Evolutionary conservation across 768 basidiomycete species (phyloP).

Genomic region (Trametes cinnabarina): DNA sequence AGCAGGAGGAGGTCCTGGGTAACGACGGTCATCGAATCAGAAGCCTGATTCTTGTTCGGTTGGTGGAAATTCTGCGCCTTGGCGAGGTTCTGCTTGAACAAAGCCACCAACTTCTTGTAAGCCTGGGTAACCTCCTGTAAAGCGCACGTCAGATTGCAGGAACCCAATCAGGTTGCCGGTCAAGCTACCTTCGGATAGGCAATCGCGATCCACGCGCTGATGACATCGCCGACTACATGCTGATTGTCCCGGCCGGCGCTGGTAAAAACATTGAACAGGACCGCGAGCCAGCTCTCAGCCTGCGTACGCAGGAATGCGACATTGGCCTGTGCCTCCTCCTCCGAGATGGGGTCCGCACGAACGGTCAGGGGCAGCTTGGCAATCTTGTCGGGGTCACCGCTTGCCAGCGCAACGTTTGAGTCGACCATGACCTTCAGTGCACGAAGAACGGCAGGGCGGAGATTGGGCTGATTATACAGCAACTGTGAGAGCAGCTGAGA

Average conservation of each 20-base stretch:
- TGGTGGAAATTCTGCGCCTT: conserved; percentile 32
- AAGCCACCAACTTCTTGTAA: conserved; percentile 70
- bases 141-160: not conserved
- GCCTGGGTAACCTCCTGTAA: conserved; percentile 73
- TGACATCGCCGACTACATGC: conserved; percentile 82
- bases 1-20: conserved; percentile 84
- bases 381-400: conserved; percentile 32
- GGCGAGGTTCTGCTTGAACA: conserved; percentile 65
- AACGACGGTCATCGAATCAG: conserved; percentile 54
- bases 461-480: conserved; percentile 84
- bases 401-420: conserved; percentile 61
- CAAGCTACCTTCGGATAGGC: conserved; percentile 64
- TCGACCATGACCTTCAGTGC: conserved; percentile 82
- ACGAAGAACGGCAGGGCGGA: conserved; percentile 78
- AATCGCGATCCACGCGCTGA: conserved; percentile 82
- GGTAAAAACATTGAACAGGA: conserved; percentile 95
- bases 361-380: conserved; percentile 29
- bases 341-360: conserved; percentile 41
- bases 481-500: conserved; percentile 90
- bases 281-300: conserved; percentile 90
- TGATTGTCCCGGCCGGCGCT: conserved; percentile 72
- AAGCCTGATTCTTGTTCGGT: conserved; percentile 36
- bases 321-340: conserved; percentile 62
- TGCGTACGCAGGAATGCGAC: conserved; percentile 71
- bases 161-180: not conserved